Evolutionary conservation across 2,329 filamentous ascomycete genomes (phyloP), one percentile per base, ranked within the genome.

Genomic region (Zasmidium citrigriseum): DNA sequence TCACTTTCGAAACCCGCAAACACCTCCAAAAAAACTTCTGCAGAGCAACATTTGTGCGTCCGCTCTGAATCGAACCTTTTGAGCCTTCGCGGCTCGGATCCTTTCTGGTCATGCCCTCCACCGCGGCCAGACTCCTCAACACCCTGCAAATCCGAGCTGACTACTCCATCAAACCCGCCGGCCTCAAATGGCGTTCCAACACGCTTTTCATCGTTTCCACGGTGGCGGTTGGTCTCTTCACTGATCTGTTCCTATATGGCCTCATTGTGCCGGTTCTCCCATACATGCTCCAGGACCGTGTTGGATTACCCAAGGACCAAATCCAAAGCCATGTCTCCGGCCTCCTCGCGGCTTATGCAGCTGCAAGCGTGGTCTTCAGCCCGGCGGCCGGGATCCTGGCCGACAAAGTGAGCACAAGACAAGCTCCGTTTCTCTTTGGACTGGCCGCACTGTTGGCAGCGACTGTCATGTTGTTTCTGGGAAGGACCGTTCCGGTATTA

Each of bases 161-260:
- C 63, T 74, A 73, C 63, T 61, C 58, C 18, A 61, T 68, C 20
- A 61, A 63, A 46, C 73, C 73, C 0, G 67, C 69, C 23, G 71
- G 80, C 16, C 68, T 83, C 2, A 61, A 70, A 73, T 83, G 81
- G 79, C 80, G 85, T n/a, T 85, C 83, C 11, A 83, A 80, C 53
- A 83, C 82, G 2, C 66, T 79, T 47, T 87, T 88, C 73, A 86
- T 87, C 62, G 69, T 85, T 41, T 71, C 77, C 5, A 86, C 84
- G 2, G 82, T 87, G 12, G 79, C 76, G 2, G 71, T 83, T 20
- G 82, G 80, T 46, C 76, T 83, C 1, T 86, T 85, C 65, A 83
- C 81, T 0, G 83, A 86, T 66, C 72, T 86, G 12, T 86, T 86
- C 67, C 76, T 86, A 1, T 86, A 86, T 66, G 82, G 81, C 1